Percentiles rank a stretch among this genome's conserved stretches.
phyloP scores from a whole-genome alignment of 2,329 filamentous ascomycete species.

The Pyrenochaeta sp. region DNA sequence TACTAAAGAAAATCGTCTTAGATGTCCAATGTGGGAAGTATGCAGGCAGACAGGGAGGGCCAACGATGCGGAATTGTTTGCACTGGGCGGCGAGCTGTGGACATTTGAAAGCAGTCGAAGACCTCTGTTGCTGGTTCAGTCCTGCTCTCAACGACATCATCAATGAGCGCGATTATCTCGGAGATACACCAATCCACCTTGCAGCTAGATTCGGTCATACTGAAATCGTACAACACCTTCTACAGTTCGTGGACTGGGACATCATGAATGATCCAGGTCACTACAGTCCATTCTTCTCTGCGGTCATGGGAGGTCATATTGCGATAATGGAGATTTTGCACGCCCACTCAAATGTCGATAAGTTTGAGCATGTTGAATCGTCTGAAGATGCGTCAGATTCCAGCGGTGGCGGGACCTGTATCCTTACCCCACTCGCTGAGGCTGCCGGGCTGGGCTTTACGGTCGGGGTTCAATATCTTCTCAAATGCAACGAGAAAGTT shows the following conservation, averaged over 20 bases:
- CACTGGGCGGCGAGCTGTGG: slow-evolving; percentile 5
- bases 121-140: not conserved
- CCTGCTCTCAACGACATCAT: not conserved
- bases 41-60: no score
- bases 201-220: not conserved
- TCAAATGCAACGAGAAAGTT: no score
- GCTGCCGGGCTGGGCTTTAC: no score
- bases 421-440: no score
- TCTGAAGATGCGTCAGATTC: no score
- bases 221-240: not conserved
- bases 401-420: no score
- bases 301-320: not conserved
- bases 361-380: no score
- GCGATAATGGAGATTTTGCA: not conserved
- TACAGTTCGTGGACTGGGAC: not conserved
- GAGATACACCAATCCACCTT: not conserved
- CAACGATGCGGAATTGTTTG: not conserved
- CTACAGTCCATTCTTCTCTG: not conserved
- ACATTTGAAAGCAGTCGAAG: not conserved
- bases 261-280: not conserved
- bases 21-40: not conserved
- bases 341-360: not conserved
- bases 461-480: no score
- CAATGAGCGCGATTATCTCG: not conserved
- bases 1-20: not conserved